Evolutionary conservation across 2,329 filamentous ascomycete species (phyloP), one percentile per base, ranked within the genome.

Genomic region (Stachybotrys echinatus): DNA sequence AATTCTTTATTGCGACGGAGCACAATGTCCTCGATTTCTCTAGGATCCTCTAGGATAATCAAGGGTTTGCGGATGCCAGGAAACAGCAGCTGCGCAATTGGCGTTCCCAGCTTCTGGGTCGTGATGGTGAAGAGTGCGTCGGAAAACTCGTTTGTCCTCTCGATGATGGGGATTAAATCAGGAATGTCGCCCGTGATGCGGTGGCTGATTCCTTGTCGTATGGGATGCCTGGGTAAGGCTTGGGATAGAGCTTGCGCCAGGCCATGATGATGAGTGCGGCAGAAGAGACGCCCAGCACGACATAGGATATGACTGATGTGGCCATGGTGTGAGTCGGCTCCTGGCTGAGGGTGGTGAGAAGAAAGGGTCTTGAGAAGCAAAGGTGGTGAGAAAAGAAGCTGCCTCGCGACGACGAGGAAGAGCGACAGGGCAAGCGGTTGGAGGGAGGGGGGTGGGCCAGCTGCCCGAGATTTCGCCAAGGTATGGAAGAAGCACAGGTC

Each of bases 11-110:
- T 48, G 14, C 72, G 68, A 2, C 69, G 65, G 4, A 68, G 56
- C 19, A 75, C 61, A 42, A 77, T 65, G 53, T 75, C 72, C 52
- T 74, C 68, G n/a, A 60, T 55, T 56, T 75, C 72, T 3, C 60
- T 58, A 4, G 62, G 65, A 12, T 56, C 73, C 19, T 65, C 61
- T 2, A 78, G 52, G 4, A 78, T 50, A 1, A 79, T 62, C 56
- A 65, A 67, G 1, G 75, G 76, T 18, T 59, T 61, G 2, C 55
- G 18, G n/a, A 19, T 23, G 7, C 23, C 42, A 12, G 22, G 27
- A n/a, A 23, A 49, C 3, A 44, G 21, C 27, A 49, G 23, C 48
- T 49, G 48, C 5, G 37, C 42, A 8, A 37, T 17, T 8, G 31
- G 31, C 10, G 31, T 37, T 10, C 31, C 31, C 10, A 37, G 31